A percentile compares a stretch with the other conserved stretches of the same genome.
Conservation (phyloP, 106 monocot genomes). For the Phalaenopsis equestris region DNA sequence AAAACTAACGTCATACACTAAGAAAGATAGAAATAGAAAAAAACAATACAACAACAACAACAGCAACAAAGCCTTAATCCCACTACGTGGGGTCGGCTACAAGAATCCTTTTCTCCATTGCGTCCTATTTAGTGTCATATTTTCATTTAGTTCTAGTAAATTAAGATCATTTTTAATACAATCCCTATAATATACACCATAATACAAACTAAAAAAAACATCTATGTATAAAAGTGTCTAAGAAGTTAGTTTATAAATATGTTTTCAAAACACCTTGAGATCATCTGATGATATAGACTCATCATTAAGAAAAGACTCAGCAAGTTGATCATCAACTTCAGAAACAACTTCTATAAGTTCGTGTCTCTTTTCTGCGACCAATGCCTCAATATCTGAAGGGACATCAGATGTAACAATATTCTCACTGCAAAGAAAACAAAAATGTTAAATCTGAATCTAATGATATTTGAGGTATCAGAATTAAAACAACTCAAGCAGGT, state of each 20-base stretch:
- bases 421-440: constrained; percentile 45
- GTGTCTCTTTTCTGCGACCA: constrained; percentile 64
- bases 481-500: background rate
- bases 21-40: too few species aligned
- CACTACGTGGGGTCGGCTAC: too few species aligned
- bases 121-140: too few species aligned
- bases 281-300: constrained; percentile 66
- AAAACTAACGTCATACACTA: background rate
- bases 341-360: constrained; percentile 97
- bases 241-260: background rate
- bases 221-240: background rate
- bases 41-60: too few species aligned
- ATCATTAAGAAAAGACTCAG: constrained; percentile 88
- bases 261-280: constrained; percentile 47
- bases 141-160: too few species aligned
- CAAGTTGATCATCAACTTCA: constrained; percentile 95
- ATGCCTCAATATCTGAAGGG: constrained; percentile 52
- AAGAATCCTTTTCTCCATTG: too few species aligned
- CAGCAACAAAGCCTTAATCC: too few species aligned
- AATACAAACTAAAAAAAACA: background rate
- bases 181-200: background rate
- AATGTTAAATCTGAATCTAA: background rate
- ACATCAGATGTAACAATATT: constrained; percentile 63
- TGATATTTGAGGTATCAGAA: background rate
- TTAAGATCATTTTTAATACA: too few species aligned